Percentiles rank a stretch among this genome's conserved stretches.
These are phyloP conservation scores for Apostasia ramifera DNA, from an alignment of 106 monocot species.

Conservation along the genomic window DNA sequence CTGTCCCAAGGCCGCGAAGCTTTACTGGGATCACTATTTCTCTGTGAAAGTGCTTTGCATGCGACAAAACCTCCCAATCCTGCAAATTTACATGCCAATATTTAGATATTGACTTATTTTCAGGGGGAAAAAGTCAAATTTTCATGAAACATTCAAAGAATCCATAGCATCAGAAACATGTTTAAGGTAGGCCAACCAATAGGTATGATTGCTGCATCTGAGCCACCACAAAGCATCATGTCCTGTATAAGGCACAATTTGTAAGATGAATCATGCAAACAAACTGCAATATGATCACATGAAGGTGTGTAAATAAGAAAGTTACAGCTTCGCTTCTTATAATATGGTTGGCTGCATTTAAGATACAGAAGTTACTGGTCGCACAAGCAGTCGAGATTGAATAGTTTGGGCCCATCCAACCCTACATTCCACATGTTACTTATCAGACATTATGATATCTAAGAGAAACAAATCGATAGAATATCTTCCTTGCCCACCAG, in stretches of 20 bases:
- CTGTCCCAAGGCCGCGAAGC: conserved; percentile 97
- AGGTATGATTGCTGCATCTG: conserved; percentile 90
- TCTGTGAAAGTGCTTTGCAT: conserved; percentile 87
- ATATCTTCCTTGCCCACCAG: conserved; percentile 28
- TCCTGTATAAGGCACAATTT: conserved; percentile 36
- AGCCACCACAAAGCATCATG: conserved; percentile 98
- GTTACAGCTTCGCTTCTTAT: conserved; percentile 70
- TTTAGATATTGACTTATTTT: neutral
- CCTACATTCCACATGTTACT: conserved; percentile 16
- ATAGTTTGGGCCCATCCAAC: conserved; percentile 78
- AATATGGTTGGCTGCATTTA: conserved; percentile 73
- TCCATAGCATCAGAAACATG: neutral
- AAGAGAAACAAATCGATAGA: neutral
- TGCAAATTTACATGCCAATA: conserved; percentile 8
- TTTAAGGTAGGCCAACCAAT: conserved; percentile 44
- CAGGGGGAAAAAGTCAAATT: neutral
- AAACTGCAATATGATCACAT: neutral
- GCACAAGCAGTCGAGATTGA: conserved; percentile 73
- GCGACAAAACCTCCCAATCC: conserved; percentile 97
- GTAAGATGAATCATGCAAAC: neutral
- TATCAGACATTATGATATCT: neutral
- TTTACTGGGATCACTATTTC: conserved; percentile 83
- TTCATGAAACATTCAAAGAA: neutral
- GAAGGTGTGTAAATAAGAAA: conserved; percentile 2
- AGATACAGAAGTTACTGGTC: conserved; percentile 69